Conservation (phyloP, 2,329 filamentous ascomycete species). For the Verticillium dahliae region DNA sequence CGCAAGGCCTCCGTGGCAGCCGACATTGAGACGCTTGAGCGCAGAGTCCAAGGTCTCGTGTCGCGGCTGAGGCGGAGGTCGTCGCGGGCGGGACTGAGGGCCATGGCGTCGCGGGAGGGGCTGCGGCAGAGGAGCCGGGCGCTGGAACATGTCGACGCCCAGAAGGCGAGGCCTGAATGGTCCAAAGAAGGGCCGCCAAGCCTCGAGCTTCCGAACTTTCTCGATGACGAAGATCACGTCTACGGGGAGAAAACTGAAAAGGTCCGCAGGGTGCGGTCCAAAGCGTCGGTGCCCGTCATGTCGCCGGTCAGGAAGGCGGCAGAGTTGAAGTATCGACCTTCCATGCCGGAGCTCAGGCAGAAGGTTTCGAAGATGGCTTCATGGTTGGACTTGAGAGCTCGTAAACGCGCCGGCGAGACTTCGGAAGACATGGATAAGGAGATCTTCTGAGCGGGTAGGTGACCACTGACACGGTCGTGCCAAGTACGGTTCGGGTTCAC, state of each 20-base stretch:
- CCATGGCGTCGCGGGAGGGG: not conserved
- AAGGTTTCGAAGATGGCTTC: not conserved
- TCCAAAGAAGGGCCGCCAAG: not conserved
- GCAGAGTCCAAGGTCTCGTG: not conserved
- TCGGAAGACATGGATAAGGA: not conserved
- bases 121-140: not conserved
- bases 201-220: not conserved
- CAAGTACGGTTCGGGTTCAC: no score
- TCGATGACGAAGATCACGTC: not conserved
- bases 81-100: not conserved
- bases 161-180: not conserved
- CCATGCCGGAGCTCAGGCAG: not conserved
- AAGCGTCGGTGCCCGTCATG: not conserved
- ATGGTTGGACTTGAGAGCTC: not conserved
- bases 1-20: not conserved
- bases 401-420: not conserved
- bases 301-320: not conserved
- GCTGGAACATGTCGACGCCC: not conserved
- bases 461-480: not conserved
- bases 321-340: not conserved
- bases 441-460: not conserved
- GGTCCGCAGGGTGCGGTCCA: not conserved
- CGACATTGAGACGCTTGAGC: not conserved
- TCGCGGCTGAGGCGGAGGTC: not conserved
- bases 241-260: not conserved